Evolutionary conservation across 805 yeast genomes (phyloP), one percentile per base, ranked within the genome.

Genomic region (Wickerhamomyces alni): DNA sequence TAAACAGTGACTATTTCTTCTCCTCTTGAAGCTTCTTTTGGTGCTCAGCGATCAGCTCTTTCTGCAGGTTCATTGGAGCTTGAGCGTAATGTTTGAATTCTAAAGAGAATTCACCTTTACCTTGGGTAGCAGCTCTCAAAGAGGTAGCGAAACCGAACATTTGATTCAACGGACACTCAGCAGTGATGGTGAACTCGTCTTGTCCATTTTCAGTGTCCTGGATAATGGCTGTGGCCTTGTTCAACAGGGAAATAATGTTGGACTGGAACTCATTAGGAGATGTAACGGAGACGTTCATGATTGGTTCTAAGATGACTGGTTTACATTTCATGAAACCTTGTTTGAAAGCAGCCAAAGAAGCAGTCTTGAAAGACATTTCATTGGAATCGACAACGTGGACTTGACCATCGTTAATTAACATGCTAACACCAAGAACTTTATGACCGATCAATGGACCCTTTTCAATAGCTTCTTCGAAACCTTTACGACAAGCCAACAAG

Each of bases 191-290:
- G 66, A 93, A 91, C 62, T 93, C 99, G 52, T 93, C 99, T 42
- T 83, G 80, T 22, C 88, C 91, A 59, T 89, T 87, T 57, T 87
- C 96, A 19, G 98, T 91, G 54, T 93, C 98, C 59, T 79, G 78
- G 54, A 93, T 93, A 61, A 89, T 77, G 39, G 98, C 99, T 50
- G 85, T 83, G 50, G 87, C 70, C 66, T 93, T 93, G 72, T 93
- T 93, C 62, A 93, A 72, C 54, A 93, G 73, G 28, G 95, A 95
- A 56, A 93, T 91, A 40, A 87, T 87, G 41, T 77, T 71, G 50
- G 96, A 95, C 72, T 93, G 99, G 75, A 91, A 91, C 65, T 93
- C 99, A 52, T 77, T 77, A 37, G 99, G 99, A 2, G 99, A 95
- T 36, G 93, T 85, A 37, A 93, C 84, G 41, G 88, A 80, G 30